Evolutionary conservation across 228 moss, liverwort and hornwort genomes (phyloP), one percentile per base, ranked within the genome.

Genomic region (Sphagnum magellanicum): DNA sequence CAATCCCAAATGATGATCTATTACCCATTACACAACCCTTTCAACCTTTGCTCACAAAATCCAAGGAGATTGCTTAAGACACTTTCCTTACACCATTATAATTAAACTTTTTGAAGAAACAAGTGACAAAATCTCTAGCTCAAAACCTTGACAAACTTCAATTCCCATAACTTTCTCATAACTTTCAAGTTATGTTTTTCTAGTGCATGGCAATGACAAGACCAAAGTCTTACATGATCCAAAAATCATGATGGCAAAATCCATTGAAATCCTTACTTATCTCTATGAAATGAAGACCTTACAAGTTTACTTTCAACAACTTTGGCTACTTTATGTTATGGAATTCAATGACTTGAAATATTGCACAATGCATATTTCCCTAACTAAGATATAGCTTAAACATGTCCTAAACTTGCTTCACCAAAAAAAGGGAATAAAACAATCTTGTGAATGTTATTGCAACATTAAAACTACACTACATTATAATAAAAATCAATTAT

Each of bases 11-110:
- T 86, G 84, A 80, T 92, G 89, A 72, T 96, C 91, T 77, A 92
- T 84, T 73, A 91, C 92, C 96, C 96, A 96, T 60, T 92, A 89
- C 51, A 89, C 89, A 60, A 92, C 81, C 74, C 71, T 89, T 74
- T 96, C 92, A 72, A 84, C 96, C 73, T 86, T 91, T 96, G 88
- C 72, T 80, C n/a, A 75, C 13, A 60, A 15, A 70, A 71, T 2
- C 16, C 47, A 62, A 16, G 47, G 61, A 6, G 4, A 1, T 0
- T 32, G 32, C 32, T 32, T 32, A 32, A 32, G 1, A 32, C 32
- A 32, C 1, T 1, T 32, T 32, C 32, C 32, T 32, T 32, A 32
- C 32, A 32, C 32, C 32, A 32, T 32, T 32, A 32, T 1, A 32
- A 1, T 32, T 32, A 1, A 32, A 32, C 32, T 32, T 32, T 32